Evolutionary conservation across 164 flowering plant species (phyloP).

Genomic region (Protea cynaroides): DNA sequence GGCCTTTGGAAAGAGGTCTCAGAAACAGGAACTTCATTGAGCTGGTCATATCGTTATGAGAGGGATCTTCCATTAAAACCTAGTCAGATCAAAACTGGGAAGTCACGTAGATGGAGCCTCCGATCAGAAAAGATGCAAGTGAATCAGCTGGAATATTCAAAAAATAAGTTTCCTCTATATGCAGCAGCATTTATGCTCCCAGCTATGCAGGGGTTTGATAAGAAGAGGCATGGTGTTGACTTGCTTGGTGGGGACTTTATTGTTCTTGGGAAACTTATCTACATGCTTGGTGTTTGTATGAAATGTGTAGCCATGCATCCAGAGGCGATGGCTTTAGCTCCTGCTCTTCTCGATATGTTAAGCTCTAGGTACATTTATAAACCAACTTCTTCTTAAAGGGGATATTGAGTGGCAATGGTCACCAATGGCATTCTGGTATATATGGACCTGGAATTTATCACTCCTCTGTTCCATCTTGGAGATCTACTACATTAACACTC

Average conservation of each 20-base stretch:
- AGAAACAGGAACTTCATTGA: conserved; percentile 47
- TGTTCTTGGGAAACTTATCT: conserved; percentile 84
- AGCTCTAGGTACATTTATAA: conserved; percentile 59
- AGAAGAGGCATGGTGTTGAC: conserved; percentile 94
- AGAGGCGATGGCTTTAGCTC: conserved; percentile 84
- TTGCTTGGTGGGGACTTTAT: conserved; percentile 84
- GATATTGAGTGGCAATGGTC: background rate
- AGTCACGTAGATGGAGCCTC: conserved; percentile 78
- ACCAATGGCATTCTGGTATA: background rate
- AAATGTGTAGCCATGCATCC: conserved; percentile 93
- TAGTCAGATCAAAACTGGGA: conserved; percentile 56
- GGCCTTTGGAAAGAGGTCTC: conserved; percentile 82
- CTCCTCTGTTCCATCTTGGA: background rate
- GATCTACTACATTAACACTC: background rate
- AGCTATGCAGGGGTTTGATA: conserved; percentile 90
- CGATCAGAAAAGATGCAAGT: conserved; percentile 32
- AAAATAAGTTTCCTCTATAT: conserved; percentile 76
- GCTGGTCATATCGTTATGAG: conserved; percentile 70
- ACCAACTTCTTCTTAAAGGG: background rate
- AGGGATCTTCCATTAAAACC: conserved; percentile 71
- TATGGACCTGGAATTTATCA: background rate
- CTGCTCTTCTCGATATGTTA: conserved; percentile 75
- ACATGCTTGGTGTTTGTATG: conserved; percentile 94
- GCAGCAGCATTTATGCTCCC: conserved; percentile 99
- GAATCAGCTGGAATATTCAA: conserved; percentile 43